These are phyloP conservation scores for Exserohilum turcica DNA, from an alignment of 2,329 filamentous ascomycete species.

Conservation along the genomic window DNA sequence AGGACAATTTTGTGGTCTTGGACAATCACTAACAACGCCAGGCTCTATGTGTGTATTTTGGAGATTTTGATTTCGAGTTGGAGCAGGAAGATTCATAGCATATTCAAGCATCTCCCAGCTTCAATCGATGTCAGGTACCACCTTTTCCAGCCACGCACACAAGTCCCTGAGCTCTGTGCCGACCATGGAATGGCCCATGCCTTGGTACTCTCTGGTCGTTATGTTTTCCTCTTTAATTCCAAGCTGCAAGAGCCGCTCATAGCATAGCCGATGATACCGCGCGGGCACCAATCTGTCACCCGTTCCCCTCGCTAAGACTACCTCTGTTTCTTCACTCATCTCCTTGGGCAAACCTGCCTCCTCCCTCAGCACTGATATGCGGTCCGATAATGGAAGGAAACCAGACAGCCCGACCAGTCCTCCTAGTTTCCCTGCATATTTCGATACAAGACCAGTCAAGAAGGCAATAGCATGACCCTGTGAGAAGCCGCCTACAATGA, in stretches of 20 bases:
- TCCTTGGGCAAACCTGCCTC: conserved; percentile 42
- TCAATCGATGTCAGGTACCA: conserved; percentile 39
- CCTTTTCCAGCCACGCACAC: conserved; percentile 50
- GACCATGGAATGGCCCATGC: conserved; percentile 53
- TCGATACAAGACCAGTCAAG: conserved; percentile 50
- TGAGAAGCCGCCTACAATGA: conserved; percentile 56
- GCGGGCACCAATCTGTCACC: conserved; percentile 56
- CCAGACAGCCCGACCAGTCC: conserved; percentile 54
- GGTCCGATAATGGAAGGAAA: conserved; percentile 53
- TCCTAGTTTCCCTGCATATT: conserved; percentile 49
- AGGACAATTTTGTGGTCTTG: background rate
- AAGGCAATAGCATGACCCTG: conserved; percentile 55
- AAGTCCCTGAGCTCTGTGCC: conserved; percentile 54
- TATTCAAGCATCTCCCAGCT: background rate
- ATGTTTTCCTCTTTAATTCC: conserved; percentile 48
- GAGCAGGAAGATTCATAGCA: conserved; percentile 19
- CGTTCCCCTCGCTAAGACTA: conserved; percentile 56
- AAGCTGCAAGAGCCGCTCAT: conserved; percentile 49
- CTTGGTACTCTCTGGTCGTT: conserved; percentile 55
- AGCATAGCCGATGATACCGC: conserved; percentile 50
- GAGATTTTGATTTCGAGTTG: conserved; percentile 53
- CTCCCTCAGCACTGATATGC: conserved; percentile 48
- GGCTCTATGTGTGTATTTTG: conserved; percentile 65
- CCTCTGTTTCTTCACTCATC: conserved; percentile 44
- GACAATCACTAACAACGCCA: conserved; percentile 14